Evolutionary conservation across 441 rosid species (phyloP).

Genomic region (Mallotus repandus): DNA sequence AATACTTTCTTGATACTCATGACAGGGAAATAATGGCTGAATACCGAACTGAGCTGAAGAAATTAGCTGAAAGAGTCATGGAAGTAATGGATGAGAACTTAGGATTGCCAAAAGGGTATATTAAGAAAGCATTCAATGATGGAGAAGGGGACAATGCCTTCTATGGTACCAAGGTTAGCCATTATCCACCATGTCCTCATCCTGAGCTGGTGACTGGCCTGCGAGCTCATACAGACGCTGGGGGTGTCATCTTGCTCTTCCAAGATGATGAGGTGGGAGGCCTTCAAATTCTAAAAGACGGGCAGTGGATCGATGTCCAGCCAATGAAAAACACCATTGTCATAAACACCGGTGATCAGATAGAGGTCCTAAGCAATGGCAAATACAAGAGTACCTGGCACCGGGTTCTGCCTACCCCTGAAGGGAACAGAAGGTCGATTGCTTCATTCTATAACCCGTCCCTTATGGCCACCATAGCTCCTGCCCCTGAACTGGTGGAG

Average conservation of each 20-base stretch:
- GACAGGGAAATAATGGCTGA: conserved; percentile 71
- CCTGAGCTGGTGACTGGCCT: conserved; percentile 75
- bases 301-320: conserved; percentile 81
- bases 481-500: conserved; percentile 43
- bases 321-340: conserved; percentile 67
- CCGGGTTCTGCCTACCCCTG: conserved; percentile 47
- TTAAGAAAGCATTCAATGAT: conserved; percentile 55
- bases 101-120: conserved; percentile 58
- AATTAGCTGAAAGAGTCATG: conserved; percentile 63
- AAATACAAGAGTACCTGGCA: conserved; percentile 88
- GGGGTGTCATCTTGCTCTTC: conserved; percentile 78
- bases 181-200: conserved; percentile 89
- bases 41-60: conserved; percentile 65
- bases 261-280: conserved; percentile 81
- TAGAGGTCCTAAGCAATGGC: conserved; percentile 87
- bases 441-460: conserved; percentile 92
- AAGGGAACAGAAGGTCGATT: conserved; percentile 72
- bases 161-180: conserved; percentile 91
- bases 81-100: conserved; percentile 87
- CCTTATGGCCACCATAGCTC: conserved; percentile 67
- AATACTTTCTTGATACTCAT: conserved; percentile 1
- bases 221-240: conserved; percentile 92
- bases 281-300: conserved; percentile 79
- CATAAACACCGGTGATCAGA: conserved; percentile 91
- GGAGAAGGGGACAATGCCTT: conserved; percentile 56